Percentiles rank a stretch among this genome's conserved stretches.
These are phyloP conservation scores for Tuber melanosporum DNA, from an alignment of 495 filamentous ascomycete genomes.

Conservation along the genomic window DNA sequence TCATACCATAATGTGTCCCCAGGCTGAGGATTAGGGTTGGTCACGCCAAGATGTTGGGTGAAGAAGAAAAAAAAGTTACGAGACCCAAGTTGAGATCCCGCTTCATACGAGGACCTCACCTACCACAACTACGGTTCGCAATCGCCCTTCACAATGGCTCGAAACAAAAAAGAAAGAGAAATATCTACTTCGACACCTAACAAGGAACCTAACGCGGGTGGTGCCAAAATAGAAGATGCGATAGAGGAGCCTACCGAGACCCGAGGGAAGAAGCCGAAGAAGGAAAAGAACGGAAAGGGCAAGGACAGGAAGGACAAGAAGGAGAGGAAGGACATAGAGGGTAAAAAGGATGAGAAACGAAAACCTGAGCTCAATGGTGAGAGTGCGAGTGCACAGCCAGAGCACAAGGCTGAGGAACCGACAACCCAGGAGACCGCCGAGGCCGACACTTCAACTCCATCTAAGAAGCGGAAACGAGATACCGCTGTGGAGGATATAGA, in stretches of 20 bases:
- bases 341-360: conserved; percentile 18
- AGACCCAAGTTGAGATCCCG: conserved; percentile 5
- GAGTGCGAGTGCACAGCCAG: conserved; percentile 7
- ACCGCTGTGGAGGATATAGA: conserved; percentile 60
- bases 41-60: conserved; percentile 16
- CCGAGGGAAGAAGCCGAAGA: conserved; percentile 15
- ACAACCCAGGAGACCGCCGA: conserved; percentile 5
- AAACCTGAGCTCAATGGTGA: conserved; percentile 6
- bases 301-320: conserved; percentile 5
- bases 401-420: conserved; percentile 3
- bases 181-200: not conserved
- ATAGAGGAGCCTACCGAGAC: conserved; percentile 8
- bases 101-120: not conserved
- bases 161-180: conserved; percentile 15
- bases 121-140: not conserved
- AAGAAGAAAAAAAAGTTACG: conserved; percentile 10
- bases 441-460: conserved; percentile 39
- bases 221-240: conserved; percentile 5
- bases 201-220: conserved; percentile 6
- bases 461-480: conserved; percentile 67
- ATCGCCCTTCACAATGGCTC: conserved; percentile 11
- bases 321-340: not conserved
- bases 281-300: conserved; percentile 13
- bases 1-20: no score
- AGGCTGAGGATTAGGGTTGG: not conserved